These are phyloP conservation scores for Immersiella caudata DNA, from an alignment of 495 filamentous ascomycete species.

Conservation along the genomic window DNA sequence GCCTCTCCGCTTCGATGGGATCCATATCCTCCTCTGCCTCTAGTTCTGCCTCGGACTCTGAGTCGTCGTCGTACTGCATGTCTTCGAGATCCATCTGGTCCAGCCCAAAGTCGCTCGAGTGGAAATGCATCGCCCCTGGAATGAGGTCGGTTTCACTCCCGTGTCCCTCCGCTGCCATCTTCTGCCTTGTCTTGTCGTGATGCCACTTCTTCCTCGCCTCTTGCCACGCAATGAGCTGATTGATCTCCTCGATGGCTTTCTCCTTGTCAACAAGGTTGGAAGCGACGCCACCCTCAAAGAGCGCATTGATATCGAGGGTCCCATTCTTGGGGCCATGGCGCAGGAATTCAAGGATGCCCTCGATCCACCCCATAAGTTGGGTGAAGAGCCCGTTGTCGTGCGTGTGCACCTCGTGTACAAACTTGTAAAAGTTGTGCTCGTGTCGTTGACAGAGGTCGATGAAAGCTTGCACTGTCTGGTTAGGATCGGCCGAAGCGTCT, in stretches of 20 bases:
- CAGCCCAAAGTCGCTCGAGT: slow-evolving; percentile 82
- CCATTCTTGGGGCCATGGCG: slow-evolving; percentile 77
- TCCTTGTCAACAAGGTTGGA: slow-evolving; percentile 67
- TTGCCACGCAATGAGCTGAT: slow-evolving; percentile 88
- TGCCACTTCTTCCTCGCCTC: slow-evolving; percentile 95
- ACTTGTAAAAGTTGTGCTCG: slow-evolving; percentile 95
- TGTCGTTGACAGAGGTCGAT: slow-evolving; percentile 96
- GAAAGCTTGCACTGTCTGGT: slow-evolving; percentile 98
- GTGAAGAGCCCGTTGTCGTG: slow-evolving; percentile 97
- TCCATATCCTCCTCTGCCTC: slow-evolving; percentile 79
- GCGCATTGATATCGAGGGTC: slow-evolving; percentile 89
- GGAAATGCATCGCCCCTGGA: slow-evolving; percentile 55
- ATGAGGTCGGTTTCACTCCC: slow-evolving; percentile 50
- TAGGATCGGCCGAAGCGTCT: slow-evolving; percentile 90
- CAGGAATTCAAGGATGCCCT: slow-evolving; percentile 93
- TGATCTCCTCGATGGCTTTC: slow-evolving; percentile 77
- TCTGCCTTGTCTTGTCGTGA: slow-evolving; percentile 93
- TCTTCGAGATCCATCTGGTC: slow-evolving; percentile 85
- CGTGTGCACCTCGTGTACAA: slow-evolving; percentile 96
- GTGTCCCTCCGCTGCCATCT: slow-evolving; percentile 88
- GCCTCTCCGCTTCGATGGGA: slow-evolving; percentile 83
- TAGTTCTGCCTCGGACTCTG: slow-evolving; percentile 68
- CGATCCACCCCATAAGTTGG: slow-evolving; percentile 94
- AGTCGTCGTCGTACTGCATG: slow-evolving; percentile 74
- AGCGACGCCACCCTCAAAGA: slow-evolving; percentile 77